Evolutionary conservation across 345 rosid genomes (phyloP).

Genomic region (Eucalyptus viminalis): DNA sequence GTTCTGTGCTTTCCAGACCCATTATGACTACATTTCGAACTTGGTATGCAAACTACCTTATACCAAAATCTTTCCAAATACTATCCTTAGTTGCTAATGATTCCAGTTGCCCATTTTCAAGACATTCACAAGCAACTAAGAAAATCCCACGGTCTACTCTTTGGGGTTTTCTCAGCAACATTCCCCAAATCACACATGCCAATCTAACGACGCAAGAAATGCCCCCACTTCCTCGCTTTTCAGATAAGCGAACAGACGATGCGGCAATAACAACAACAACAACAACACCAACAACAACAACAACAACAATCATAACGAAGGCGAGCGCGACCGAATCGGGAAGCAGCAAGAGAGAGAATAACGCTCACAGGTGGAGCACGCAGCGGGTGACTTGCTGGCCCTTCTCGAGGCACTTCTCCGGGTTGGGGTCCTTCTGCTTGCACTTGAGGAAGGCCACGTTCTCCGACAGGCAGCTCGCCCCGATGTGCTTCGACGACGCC

Average conservation of each 20-base stretch:
- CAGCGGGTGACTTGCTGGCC: constrained; percentile 96
- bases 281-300: too few species aligned
- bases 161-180: not conserved
- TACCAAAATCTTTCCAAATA: not conserved
- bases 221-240: not conserved
- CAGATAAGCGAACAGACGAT: not conserved
- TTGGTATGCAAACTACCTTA: not conserved
- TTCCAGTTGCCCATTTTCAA: not conserved
- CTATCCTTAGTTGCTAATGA: not conserved
- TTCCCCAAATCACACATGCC: not conserved
- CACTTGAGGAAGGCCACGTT: constrained; percentile 89
- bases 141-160: not conserved
- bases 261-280: not conserved
- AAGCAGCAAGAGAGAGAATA: not conserved
- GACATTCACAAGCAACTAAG: not conserved
- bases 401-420: constrained; percentile 94
- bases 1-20: not conserved
- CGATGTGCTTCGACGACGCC: constrained; percentile 86
- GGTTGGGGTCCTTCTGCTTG: constrained; percentile 95
- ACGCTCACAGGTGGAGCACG: constrained; percentile 71
- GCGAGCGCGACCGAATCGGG: rapidly evolving
- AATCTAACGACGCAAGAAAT: not conserved
- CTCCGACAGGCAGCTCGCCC: constrained; percentile 48
- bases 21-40: not conserved
- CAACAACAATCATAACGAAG: not conserved